phyloP scores from a whole-genome alignment of 1,139 yeast species.

The Hanseniaspora uvarum region DNA sequence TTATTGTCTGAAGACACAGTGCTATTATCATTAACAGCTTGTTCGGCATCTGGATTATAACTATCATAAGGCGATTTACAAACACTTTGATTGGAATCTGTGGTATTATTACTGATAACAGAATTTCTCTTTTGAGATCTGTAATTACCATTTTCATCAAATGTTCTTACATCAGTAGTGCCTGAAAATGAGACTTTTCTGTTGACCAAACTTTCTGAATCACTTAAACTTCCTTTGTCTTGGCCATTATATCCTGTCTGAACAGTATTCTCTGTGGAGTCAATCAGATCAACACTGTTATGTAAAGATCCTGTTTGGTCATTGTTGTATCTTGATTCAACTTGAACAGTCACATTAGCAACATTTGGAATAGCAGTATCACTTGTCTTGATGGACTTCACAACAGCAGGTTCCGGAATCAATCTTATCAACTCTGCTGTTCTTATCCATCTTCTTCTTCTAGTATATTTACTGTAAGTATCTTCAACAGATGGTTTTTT shows the following conservation, averaged over 20 bases:
- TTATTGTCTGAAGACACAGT: not conserved
- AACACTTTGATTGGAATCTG: not conserved
- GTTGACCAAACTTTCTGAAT: not conserved
- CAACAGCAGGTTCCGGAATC: constrained; percentile 25
- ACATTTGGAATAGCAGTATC: constrained; percentile 19
- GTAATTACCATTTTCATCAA: constrained; percentile 9
- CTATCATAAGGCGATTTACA: too few relatives aligned
- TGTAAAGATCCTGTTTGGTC: constrained; percentile 17
- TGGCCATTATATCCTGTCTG: constrained; percentile 1
- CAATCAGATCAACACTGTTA: constrained; percentile 18
- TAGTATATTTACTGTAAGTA: constrained; percentile 77
- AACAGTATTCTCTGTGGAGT: not conserved
- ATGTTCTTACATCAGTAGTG: constrained; percentile 14
- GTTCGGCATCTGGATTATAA: not conserved
- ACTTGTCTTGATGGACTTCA: constrained; percentile 18
- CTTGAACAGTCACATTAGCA: constrained; percentile 11
- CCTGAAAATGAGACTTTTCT: constrained; percentile 18
- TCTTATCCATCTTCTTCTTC: constrained; percentile 91
- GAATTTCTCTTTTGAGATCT: constrained; percentile 10
- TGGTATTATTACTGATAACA: not conserved
- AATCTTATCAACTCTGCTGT: constrained; percentile 67
- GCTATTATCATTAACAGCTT: not conserved
- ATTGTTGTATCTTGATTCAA: not conserved
- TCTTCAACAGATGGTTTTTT: constrained; percentile 82
- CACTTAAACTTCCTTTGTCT: not conserved